phyloP scores from a whole-genome alignment of 169 alveolate genomes.

The Cryptosporidium ryanae region DNA sequence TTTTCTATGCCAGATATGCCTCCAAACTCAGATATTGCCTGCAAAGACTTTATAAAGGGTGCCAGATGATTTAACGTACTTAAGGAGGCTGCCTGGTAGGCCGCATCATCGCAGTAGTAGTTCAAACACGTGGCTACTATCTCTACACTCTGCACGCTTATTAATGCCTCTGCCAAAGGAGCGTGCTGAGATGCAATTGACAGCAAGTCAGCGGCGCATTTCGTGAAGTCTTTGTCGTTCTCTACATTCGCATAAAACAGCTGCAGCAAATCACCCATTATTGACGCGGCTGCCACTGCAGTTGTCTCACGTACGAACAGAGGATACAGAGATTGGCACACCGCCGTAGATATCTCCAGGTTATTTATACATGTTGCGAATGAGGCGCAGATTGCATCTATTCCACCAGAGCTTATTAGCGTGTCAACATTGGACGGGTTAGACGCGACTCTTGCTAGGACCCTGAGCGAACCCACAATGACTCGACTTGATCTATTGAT shows the following conservation, averaged over 20 bases:
- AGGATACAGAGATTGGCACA: constrained; percentile 87
- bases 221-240: constrained; percentile 65
- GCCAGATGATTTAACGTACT: constrained; percentile 86
- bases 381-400: constrained; percentile 88
- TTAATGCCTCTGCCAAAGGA: constrained; percentile 87
- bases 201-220: constrained; percentile 74
- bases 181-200: constrained; percentile 88
- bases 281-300: constrained; percentile 60
- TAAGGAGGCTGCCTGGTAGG: constrained; percentile 85
- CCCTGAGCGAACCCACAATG: constrained; percentile 88
- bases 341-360: constrained; percentile 85
- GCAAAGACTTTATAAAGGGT: constrained; percentile 83
- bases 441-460: constrained; percentile 87
- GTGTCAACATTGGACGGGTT: constrained; percentile 87
- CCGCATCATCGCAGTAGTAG: constrained; percentile 86
- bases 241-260: constrained; percentile 62
- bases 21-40: constrained; percentile 88
- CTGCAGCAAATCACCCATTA: constrained; percentile 65
- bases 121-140: constrained; percentile 90
- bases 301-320: constrained; percentile 74
- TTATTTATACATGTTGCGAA: constrained; percentile 85
- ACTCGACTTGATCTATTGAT: constrained; percentile 75
- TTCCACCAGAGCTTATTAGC: constrained; percentile 87
- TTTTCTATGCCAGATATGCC: constrained; percentile 89
- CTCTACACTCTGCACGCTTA: constrained; percentile 88